These are phyloP conservation scores for Polygonum maritimum DNA, from an alignment of 148 eudicot genomes.

Conservation along the genomic window DNA sequence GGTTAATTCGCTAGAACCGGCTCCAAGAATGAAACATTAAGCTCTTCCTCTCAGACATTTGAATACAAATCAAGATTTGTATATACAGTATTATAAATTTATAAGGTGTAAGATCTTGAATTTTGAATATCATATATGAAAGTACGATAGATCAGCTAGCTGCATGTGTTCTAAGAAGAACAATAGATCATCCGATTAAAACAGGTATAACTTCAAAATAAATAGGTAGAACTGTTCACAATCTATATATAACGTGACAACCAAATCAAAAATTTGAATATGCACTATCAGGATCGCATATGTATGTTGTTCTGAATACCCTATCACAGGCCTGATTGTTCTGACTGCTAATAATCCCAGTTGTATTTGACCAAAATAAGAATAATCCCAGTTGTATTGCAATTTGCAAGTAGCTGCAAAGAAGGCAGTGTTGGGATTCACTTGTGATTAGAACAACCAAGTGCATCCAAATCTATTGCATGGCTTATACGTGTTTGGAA, in stretches of 20 bases:
- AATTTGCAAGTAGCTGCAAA: background rate
- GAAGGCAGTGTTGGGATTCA: background rate
- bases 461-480: slow-evolving; percentile 4
- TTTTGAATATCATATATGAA: background rate
- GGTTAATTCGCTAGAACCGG: too few relatives aligned
- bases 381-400: background rate
- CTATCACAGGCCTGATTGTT: background rate
- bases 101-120: background rate
- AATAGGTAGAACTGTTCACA: background rate
- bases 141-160: too few relatives aligned
- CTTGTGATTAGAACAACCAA: slow-evolving; percentile 11
- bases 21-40: too few relatives aligned
- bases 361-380: background rate
- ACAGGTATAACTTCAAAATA: too few relatives aligned
- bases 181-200: too few relatives aligned
- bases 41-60: too few relatives aligned
- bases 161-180: too few relatives aligned
- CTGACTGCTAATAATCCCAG: background rate
- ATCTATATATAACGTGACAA: background rate
- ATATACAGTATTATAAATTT: too few relatives aligned
- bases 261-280: background rate
- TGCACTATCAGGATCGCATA: background rate
- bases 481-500: background rate
- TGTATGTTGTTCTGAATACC: background rate
- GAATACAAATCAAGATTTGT: too few relatives aligned